Percentiles rank a stretch among this genome's conserved stretches.
phyloP scores from a whole-genome alignment of 78 protist species.

The Dictyostelium purpureum region DNA sequence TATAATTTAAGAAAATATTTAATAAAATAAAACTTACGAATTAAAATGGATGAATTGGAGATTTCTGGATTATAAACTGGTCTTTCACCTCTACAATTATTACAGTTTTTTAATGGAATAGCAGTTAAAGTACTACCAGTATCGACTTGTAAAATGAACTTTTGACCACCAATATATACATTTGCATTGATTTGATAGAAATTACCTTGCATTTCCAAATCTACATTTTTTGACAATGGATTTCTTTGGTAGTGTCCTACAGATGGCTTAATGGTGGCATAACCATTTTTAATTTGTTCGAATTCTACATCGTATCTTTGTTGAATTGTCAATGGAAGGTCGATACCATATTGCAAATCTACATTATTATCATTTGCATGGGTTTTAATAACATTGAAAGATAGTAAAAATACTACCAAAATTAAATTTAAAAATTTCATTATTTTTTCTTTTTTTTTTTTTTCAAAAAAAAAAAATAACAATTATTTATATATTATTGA shows the following conservation, averaged over 20 bases:
- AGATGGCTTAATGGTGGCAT: neutral
- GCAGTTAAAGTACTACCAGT: conserved; percentile 64
- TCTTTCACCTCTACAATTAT: neutral
- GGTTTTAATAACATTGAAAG: neutral
- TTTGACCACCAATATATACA: neutral
- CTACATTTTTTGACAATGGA: neutral
- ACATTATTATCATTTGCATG: neutral
- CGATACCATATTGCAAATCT: neutral
- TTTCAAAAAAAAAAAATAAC: no score
- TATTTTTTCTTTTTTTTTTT: neutral
- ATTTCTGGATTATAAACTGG: conserved; percentile 27
- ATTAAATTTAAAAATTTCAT: neutral
- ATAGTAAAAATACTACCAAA: neutral
- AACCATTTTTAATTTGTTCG: neutral
- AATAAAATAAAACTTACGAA: neutral
- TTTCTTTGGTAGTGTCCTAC: neutral
- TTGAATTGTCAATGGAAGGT: neutral
- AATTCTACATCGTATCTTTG: neutral
- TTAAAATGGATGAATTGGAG: neutral
- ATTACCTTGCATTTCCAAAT: conserved; percentile 10
- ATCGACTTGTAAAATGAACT: conserved; percentile 43
- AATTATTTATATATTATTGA: no score
- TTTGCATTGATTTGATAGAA: conserved; percentile 45
- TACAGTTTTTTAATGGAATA: conserved; percentile 46
- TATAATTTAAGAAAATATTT: no score